Base-by-base conservation (phyloP, 495 filamentous ascomycete genomes). In the Penicillium canescens region DNA sequence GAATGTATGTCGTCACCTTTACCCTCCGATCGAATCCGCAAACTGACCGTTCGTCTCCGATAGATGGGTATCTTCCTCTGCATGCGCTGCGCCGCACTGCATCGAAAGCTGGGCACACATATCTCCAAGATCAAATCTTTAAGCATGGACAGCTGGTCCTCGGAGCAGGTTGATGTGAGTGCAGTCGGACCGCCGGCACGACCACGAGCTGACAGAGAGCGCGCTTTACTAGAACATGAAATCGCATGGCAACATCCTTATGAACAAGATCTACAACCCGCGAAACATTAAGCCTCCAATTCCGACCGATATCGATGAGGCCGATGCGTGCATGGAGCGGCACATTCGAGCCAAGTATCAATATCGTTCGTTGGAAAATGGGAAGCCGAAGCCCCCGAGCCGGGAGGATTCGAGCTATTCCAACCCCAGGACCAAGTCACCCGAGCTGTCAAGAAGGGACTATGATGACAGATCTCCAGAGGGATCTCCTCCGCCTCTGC, bases 101-200 rank as follows among this genome's bases (percentile, higher is more conserved):
- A 98, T 77, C 91, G 94, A 62, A 98, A 98, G 72, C 79, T 98
- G 62, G 95, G 95, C 46, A 98, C 92, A 46, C 94, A 98, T 68
- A 89, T 98, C 50, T 96, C 93, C 40, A 98, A 98, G 71, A 90
- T 98, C 72, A 98, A 98, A 72, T 96, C 92, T 8, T 74, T 98
- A 75, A 96, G 88, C 59, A 97, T 98, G 94, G 94, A 98, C 66
- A 91, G 84, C 44, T 98, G 94, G 94, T 82, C 89, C 39, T 86
- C 84, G 65, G 94, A 97, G 33, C 95, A 98, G 72, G 91, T 98
- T 49, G 94, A 98, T 72, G 93, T 96, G 78, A 67, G 79, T 65
- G 44, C 35, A 40, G 11, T 40, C 42, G 43, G n/a, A 8, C 46
- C 20, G 23, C 11, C 16, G 33, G 18, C 38, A 21, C 18, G 33